Base-by-base conservation (phyloP, 257 asterid species). In the Salvia miltiorrhiza region DNA sequence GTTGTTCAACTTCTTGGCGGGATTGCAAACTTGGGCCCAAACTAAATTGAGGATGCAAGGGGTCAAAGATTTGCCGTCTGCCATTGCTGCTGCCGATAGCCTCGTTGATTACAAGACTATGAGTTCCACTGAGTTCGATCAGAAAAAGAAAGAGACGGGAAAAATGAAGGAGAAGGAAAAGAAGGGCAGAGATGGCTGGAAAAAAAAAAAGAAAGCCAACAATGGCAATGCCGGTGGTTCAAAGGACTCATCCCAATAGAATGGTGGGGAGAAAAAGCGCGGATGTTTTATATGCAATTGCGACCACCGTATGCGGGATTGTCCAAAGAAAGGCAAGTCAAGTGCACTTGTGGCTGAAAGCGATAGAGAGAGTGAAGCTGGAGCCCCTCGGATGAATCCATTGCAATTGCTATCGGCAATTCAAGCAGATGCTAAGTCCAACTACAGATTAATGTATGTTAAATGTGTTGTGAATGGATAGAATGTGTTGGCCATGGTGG, bases 291-390 rank as follows among this genome's bases (percentile, higher is more conserved):
- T 49, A 1, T 49, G 56, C 9, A 49, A 49, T 0, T 5, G 28
- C 0, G 56, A 49, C 2, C 56, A 49, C 2, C 23, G 23, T 0
- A 45, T 45, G 23, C 20, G 23, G 0, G 21, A 45, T 1, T 45
- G 23, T 45, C 53, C 21, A 3, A 16, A 45, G 9, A 0, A 12
- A 0, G 53, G 53, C 0, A 5, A 3, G 3, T 7, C 16, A 23
- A 45, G 16, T 14, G 53, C 23, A 0, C 1, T 45, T 3, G 4
- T 45, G 23, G 23, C 21, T n/a, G 53, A 45, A 3, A 1, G 9
- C 1, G 3, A 6, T 1, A 0, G 12, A 2, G 9, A 45, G 0
- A 7, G 16, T 1, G 23, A n/a, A 0, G 2, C 23, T 0, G 23
- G 23, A 10, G 47, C 16, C 16, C 53, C 53, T 5, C 53, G 23